These are phyloP conservation scores for Microdochium trichocladiopsis DNA, from an alignment of 2,329 filamentous ascomycete genomes.

Conservation along the genomic window DNA sequence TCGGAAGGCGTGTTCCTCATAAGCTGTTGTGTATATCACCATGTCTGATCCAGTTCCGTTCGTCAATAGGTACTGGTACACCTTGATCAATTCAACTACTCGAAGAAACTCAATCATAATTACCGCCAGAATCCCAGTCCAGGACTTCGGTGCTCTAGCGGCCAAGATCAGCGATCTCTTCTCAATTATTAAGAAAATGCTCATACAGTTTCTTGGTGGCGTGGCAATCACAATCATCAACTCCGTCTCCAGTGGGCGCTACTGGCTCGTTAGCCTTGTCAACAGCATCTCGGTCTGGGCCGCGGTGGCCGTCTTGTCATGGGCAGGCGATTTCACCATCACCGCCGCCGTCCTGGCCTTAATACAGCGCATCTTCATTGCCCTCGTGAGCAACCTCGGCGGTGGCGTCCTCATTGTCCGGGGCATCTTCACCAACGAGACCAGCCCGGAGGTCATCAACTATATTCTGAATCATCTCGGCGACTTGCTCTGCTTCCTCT, in stretches of 20 bases:
- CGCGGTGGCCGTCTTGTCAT: not conserved
- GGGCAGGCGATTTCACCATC: not conserved
- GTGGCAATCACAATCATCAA: not conserved
- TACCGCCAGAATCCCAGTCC: too few species aligned
- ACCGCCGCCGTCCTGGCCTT: not conserved
- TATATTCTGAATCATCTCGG: not conserved
- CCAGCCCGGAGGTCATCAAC: not conserved
- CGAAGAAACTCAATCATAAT: too few species aligned
- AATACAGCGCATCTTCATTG: not conserved
- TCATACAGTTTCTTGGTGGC: not conserved
- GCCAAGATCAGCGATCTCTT: too few species aligned
- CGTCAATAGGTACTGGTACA: too few species aligned
- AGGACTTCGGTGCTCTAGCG: too few species aligned
- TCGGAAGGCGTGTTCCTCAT: too few species aligned
- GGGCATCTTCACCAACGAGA: constrained; percentile 1
- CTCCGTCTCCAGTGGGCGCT: too few species aligned
- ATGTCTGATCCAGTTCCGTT: too few species aligned
- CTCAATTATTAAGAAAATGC: too few species aligned
- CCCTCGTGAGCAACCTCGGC: not conserved
- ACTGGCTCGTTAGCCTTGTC: too few species aligned
- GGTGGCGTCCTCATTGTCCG: not conserved
- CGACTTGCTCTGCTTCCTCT: not conserved
- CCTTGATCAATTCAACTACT: too few species aligned
- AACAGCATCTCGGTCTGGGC: not conserved
- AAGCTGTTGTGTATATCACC: too few species aligned